phyloP scores from a whole-genome alignment of 352 stramenopile species.

The Globisporangium spinosum region DNA sequence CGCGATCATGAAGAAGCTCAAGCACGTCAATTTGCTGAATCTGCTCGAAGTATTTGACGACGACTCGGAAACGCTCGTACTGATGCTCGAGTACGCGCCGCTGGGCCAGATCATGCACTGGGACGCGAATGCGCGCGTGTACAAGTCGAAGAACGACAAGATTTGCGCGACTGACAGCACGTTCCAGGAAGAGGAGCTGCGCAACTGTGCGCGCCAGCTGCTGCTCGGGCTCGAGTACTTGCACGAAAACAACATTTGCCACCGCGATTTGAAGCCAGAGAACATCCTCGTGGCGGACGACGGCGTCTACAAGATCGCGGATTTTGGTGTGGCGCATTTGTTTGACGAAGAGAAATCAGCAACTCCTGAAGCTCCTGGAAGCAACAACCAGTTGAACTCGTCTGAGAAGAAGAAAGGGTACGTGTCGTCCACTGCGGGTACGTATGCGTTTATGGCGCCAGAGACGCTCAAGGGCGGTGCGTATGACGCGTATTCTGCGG shows the following conservation, averaged over 20 bases:
- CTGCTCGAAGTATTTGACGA: constrained; percentile 84
- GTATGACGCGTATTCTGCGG: constrained; percentile 78
- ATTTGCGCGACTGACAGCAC: constrained; percentile 17
- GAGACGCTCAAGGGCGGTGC: constrained; percentile 77
- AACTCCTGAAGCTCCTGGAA: neutral
- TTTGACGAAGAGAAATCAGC: constrained; percentile 57
- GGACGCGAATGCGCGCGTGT: constrained; percentile 50
- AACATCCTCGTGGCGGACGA: constrained; percentile 76
- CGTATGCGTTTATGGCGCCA: constrained; percentile 83
- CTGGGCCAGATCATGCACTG: constrained; percentile 85
- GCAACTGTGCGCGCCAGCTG: constrained; percentile 63
- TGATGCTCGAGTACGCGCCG: constrained; percentile 84
- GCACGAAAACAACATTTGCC: constrained; percentile 84
- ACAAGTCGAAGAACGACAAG: constrained; percentile 32
- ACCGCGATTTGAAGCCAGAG: constrained; percentile 83
- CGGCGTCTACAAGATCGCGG: constrained; percentile 77
- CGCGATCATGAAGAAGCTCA: constrained; percentile 88
- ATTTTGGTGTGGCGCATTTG: constrained; percentile 82
- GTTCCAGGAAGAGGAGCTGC: constrained; percentile 58
- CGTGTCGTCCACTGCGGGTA: constrained; percentile 75
- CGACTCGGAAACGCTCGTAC: constrained; percentile 75
- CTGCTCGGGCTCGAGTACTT: constrained; percentile 79
- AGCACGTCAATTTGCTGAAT: constrained; percentile 74
- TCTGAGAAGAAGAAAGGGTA: constrained; percentile 60
- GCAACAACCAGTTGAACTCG: constrained; percentile 11